These are phyloP conservation scores for Phytophthora meadii DNA, from an alignment of 352 stramenopile species.

Conservation along the genomic window DNA sequence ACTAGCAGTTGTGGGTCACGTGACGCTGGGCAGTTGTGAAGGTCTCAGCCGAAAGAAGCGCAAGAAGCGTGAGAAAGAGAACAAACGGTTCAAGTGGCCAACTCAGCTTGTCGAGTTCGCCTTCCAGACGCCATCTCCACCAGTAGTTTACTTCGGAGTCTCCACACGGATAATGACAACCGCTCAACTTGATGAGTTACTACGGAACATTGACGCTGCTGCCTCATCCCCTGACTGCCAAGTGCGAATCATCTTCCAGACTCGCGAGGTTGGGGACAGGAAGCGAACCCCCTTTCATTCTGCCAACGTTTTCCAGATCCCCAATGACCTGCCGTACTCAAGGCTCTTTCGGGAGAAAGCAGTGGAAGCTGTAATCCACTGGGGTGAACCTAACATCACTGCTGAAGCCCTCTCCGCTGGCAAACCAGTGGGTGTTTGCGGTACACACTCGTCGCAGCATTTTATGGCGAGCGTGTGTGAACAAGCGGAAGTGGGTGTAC, in stretches of 20 bases:
- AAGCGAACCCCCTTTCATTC: constrained; percentile 17
- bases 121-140: constrained; percentile 20
- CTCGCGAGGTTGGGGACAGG: constrained; percentile 27
- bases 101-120: constrained; percentile 19
- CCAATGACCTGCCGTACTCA: constrained; percentile 58
- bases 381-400: constrained; percentile 70
- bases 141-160: constrained; percentile 62
- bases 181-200: constrained; percentile 37
- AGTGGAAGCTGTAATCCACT: constrained; percentile 78
- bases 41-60: constrained; percentile 25
- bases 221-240: constrained; percentile 11
- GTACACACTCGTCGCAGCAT: constrained; percentile 87
- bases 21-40: constrained; percentile 22
- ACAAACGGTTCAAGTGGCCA: constrained; percentile 24
- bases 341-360: constrained; percentile 79
- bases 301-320: constrained; percentile 34
- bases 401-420: constrained; percentile 78
- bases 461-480: constrained; percentile 84
- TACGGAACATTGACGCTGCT: constrained; percentile 47
- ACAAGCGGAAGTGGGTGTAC: constrained; percentile 66
- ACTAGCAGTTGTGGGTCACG: constrained; percentile 45
- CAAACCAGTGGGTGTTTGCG: constrained; percentile 86
- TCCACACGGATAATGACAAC: constrained; percentile 37
- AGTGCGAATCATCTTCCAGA: constrained; percentile 64
- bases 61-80: constrained; percentile 31